These are phyloP conservation scores for Helichrysum umbraculigerum DNA, from an alignment of 129 eudicot species.

Conservation along the genomic window DNA sequence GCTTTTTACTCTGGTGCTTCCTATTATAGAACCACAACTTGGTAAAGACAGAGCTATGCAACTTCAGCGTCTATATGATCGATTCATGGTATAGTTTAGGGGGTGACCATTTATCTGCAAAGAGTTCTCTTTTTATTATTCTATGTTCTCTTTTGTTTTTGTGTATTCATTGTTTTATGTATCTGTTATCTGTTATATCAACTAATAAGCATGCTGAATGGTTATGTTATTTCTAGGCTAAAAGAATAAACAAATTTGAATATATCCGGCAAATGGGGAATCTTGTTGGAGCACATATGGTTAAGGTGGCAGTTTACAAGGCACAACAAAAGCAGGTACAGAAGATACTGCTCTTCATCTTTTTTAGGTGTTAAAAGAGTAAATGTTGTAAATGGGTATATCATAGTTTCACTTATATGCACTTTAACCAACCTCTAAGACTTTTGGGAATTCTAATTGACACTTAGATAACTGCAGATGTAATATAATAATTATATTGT, in stretches of 20 bases:
- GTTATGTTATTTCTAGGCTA: conserved; percentile 47
- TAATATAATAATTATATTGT: neutral
- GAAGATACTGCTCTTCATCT: neutral
- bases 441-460: neutral
- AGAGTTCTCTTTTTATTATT: neutral
- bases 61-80: conserved; percentile 56
- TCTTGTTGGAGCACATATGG: conserved; percentile 88
- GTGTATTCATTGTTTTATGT: neutral
- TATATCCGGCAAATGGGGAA: conserved; percentile 65
- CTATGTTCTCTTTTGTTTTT: neutral
- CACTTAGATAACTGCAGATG: conserved; percentile 1
- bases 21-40: conserved; percentile 72
- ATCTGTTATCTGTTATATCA: conserved; percentile 3
- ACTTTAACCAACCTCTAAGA: neutral
- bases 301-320: conserved; percentile 65
- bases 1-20: conserved; percentile 65
- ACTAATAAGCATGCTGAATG: neutral
- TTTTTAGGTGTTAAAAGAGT: neutral
- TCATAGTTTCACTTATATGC: neutral
- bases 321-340: conserved; percentile 72
- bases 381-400: neutral
- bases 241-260: conserved; percentile 62
- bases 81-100: conserved; percentile 47
- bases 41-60: conserved; percentile 85
- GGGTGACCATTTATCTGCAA: neutral